Evolutionary conservation across 352 stramenopile genomes (phyloP).

Genomic region (Globisporangium echinulatum): DNA sequence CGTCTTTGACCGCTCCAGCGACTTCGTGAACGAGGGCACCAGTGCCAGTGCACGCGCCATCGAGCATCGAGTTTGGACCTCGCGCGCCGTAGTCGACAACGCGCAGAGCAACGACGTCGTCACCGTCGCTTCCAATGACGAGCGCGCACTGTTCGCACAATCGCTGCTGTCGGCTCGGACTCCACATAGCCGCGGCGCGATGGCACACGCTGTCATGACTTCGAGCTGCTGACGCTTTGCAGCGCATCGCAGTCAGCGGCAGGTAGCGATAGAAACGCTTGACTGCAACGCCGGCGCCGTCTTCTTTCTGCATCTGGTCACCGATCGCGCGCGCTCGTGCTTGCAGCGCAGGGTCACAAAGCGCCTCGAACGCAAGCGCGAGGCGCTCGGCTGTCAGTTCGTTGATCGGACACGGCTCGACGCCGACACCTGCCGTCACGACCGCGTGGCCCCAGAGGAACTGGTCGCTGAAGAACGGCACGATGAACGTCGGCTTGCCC

Average conservation of each 20-base stretch:
- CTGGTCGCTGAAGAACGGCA: slow-evolving; percentile 94
- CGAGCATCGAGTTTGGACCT: slow-evolving; percentile 43
- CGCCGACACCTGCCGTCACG: slow-evolving; percentile 70
- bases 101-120: slow-evolving; percentile 52
- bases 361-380: slow-evolving; percentile 57
- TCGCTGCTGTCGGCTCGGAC: slow-evolving; percentile 38
- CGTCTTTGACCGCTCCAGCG: slow-evolving; percentile 38
- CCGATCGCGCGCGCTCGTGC: slow-evolving; percentile 42
- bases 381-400: slow-evolving; percentile 83
- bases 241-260: slow-evolving; percentile 85
- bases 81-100: slow-evolving; percentile 56
- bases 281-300: slow-evolving; percentile 84
- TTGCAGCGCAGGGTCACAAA: slow-evolving; percentile 48
- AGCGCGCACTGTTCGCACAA: slow-evolving; percentile 44
- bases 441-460: slow-evolving; percentile 91
- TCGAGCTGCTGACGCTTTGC: slow-evolving; percentile 26
- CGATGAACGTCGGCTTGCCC: slow-evolving; percentile 91
- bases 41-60: slow-evolving; percentile 33
- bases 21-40: slow-evolving; percentile 45
- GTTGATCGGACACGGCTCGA: slow-evolving; percentile 77
- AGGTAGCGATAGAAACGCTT: slow-evolving; percentile 82
- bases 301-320: slow-evolving; percentile 67
- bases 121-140: slow-evolving; percentile 19
- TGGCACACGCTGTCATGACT: slow-evolving; percentile 11
- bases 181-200: slow-evolving; percentile 49